These are phyloP conservation scores for Elaeis oleifera DNA, from an alignment of 202 grass and related monocot genomes.

Conservation along the genomic window DNA sequence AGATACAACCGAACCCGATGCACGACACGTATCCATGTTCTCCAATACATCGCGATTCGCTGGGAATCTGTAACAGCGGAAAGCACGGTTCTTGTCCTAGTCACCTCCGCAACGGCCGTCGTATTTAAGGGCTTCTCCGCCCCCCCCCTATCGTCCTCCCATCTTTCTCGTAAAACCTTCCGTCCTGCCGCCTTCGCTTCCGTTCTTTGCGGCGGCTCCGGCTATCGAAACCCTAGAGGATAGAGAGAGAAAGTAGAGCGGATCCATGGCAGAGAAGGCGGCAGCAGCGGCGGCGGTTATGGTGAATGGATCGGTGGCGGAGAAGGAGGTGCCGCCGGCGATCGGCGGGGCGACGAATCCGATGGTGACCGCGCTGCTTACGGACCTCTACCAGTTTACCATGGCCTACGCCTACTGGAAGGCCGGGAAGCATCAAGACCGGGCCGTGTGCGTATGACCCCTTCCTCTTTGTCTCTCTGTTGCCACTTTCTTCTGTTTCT, in stretches of 20 bases:
- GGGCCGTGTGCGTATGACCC: constrained; percentile 59
- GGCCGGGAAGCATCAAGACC: constrained; percentile 79
- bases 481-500: no score
- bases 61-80: no score
- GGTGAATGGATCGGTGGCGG: constrained; percentile 32
- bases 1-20: no score
- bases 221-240: not conserved
- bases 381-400: constrained; percentile 97
- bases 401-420: constrained; percentile 99
- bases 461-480: not conserved
- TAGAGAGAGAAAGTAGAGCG: constrained; percentile 12
- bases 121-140: no score
- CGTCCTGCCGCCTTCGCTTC: no score
- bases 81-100: no score
- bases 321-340: constrained; percentile 19
- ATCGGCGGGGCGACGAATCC: constrained; percentile 82
- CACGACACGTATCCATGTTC: no score
- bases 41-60: no score
- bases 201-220: no score
- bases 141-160: no score
- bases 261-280: constrained; percentile 22
- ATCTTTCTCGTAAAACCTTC: no score
- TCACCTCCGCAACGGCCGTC: no score
- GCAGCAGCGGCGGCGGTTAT: constrained; percentile 12
- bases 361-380: constrained; percentile 93